These are phyloP conservation scores for Hysterium pulicare DNA, from an alignment of 2,329 filamentous ascomycete genomes.

Conservation along the genomic window DNA sequence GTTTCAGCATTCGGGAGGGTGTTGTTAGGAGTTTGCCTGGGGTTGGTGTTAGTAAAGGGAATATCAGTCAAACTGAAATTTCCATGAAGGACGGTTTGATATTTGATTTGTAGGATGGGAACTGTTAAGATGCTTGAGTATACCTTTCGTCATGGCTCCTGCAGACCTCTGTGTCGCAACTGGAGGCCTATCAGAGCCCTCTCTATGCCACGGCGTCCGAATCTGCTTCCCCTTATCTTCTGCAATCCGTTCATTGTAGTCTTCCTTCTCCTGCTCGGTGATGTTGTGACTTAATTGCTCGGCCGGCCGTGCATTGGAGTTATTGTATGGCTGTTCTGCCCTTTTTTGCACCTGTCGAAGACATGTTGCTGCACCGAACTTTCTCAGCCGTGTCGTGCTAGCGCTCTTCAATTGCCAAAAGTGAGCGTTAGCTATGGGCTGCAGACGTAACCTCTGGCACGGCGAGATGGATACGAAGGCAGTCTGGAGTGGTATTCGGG, in stretches of 20 bases:
- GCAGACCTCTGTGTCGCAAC: slow-evolving; percentile 51
- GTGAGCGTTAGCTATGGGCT: not conserved
- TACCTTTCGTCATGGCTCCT: slow-evolving; percentile 64
- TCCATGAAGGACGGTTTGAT: not conserved
- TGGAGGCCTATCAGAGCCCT: slow-evolving; percentile 58
- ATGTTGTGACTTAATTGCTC: slow-evolving; percentile 43
- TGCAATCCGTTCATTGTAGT: slow-evolving; percentile 42
- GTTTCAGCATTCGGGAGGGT: slow-evolving; percentile 73
- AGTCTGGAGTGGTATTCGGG: slow-evolving; percentile 23
- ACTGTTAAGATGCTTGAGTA: not conserved
- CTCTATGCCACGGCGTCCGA: slow-evolving; percentile 63
- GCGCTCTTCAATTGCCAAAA: slow-evolving; percentile 1
- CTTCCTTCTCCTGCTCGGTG: slow-evolving; percentile 44
- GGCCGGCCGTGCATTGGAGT: slow-evolving; percentile 36
- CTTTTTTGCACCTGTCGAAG: too few relatives aligned
- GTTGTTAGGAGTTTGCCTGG: slow-evolving; percentile 75
- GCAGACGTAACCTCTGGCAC: slow-evolving; percentile 11
- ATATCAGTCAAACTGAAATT: not conserved
- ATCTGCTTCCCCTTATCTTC: slow-evolving; percentile 55
- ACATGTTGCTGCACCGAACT: slow-evolving; percentile 12
- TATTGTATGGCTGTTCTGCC: too few relatives aligned
- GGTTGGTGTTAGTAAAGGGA: too few relatives aligned
- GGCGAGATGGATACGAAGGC: slow-evolving; percentile 16
- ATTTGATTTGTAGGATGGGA: not conserved
- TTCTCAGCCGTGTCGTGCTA: slow-evolving; percentile 3